Percentiles rank a stretch among this genome's conserved stretches.
These are phyloP conservation scores for Solanum pinnatisectum DNA, from an alignment of 257 asterid genomes.

Conservation along the genomic window DNA sequence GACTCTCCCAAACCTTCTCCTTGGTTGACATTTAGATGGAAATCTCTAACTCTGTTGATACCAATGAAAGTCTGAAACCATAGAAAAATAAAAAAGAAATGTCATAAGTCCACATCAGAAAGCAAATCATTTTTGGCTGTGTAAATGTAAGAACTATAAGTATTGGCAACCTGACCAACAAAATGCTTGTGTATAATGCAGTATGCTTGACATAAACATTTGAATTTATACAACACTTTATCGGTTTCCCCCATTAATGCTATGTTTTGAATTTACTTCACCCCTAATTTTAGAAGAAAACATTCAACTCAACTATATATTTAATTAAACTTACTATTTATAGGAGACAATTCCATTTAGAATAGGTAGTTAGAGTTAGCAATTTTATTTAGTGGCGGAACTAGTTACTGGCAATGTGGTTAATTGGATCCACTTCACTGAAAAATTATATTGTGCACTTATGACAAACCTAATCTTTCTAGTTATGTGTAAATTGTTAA, in stretches of 20 bases:
- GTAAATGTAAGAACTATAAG: background rate
- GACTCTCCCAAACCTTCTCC: constrained; percentile 41
- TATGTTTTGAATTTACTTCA: too few relatives aligned
- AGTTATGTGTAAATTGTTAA: background rate
- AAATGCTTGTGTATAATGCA: background rate
- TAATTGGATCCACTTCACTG: background rate
- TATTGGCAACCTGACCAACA: background rate
- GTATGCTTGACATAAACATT: background rate
- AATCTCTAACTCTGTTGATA: background rate
- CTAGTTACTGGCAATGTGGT: background rate
- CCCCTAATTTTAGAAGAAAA: too few relatives aligned
- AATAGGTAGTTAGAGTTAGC: background rate
- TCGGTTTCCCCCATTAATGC: too few relatives aligned
- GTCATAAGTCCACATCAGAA: background rate
- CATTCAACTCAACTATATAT: too few relatives aligned
- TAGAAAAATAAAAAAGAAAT: background rate
- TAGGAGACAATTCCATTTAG: background rate
- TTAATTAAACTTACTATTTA: too few relatives aligned
- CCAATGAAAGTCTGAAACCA: too few relatives aligned
- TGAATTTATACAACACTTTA: too few relatives aligned
- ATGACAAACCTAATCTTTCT: background rate
- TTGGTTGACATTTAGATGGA: background rate
- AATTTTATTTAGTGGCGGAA: background rate
- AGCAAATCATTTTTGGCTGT: too few relatives aligned
- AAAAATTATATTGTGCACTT: background rate